phyloP scores from a whole-genome alignment of 176 grass and related monocot genomes.

The Triticum dicoccoides region DNA sequence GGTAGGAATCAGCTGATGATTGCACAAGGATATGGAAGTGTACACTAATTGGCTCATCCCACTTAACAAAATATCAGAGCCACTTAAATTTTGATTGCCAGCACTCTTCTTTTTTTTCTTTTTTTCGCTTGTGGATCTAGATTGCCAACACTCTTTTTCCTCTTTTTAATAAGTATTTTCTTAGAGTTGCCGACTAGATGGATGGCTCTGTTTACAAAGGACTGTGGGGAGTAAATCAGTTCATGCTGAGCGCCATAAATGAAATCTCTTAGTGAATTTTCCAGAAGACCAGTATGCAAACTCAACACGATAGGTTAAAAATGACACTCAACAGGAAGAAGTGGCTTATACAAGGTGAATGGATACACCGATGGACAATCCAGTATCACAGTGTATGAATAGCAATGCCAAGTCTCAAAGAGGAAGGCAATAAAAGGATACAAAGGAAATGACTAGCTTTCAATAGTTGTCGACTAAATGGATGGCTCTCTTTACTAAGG shows the following conservation, averaged over 20 bases:
- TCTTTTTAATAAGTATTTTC: background rate
- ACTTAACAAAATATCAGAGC: background rate
- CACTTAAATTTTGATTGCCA: background rate
- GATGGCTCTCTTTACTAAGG: background rate
- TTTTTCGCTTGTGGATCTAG: too few species aligned
- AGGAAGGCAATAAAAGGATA: background rate
- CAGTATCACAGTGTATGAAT: too few species aligned
- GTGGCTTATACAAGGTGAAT: too few species aligned
- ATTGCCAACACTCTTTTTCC: background rate
- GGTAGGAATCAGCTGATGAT: background rate
- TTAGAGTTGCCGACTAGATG: background rate
- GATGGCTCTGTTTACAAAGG: background rate
- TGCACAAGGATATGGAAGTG: background rate
- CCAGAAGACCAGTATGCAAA: background rate
- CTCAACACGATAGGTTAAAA: too few species aligned
- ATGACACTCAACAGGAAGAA: too few species aligned
- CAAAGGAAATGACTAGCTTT: background rate
- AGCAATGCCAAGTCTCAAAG: background rate
- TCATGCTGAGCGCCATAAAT: background rate
- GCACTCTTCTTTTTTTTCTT: too few species aligned
- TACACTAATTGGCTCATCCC: background rate
- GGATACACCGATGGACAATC: background rate
- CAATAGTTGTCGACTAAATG: background rate
- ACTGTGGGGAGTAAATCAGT: background rate
- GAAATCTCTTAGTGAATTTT: too few species aligned